A percentile compares a stretch with the other conserved stretches of the same genome.
Evolutionary conservation across 1,139 yeast genomes (phyloP).

Genomic region (Kodamaea derodonti): DNA sequence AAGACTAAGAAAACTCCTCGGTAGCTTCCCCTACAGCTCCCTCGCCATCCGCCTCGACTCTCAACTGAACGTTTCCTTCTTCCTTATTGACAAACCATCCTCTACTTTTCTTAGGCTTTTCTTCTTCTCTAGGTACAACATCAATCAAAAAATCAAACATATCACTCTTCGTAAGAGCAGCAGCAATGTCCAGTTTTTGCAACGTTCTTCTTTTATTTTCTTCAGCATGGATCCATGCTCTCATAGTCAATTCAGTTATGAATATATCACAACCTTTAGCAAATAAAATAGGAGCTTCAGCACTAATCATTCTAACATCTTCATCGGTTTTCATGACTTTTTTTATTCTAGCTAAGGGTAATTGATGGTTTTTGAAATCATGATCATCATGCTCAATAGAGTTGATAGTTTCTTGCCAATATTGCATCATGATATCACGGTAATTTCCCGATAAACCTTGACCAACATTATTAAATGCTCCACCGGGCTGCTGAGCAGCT

Average conservation of each 20-base stretch:
- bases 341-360: slow-evolving; percentile 91
- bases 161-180: slow-evolving; percentile 89
- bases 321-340: slow-evolving; percentile 98
- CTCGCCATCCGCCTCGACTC: too few relatives aligned
- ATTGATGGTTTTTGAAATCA: slow-evolving; percentile 89
- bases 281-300: slow-evolving; percentile 95
- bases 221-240: slow-evolving; percentile 99
- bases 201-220: slow-evolving; percentile 90
- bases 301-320: slow-evolving; percentile 94
- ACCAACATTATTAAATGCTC: slow-evolving; percentile 88
- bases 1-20: too few relatives aligned
- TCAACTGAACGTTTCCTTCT: background rate
- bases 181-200: slow-evolving; percentile 92
- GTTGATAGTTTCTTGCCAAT: slow-evolving; percentile 95
- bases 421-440: slow-evolving; percentile 86
- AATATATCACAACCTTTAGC: slow-evolving; percentile 98
- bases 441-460: slow-evolving; percentile 85
- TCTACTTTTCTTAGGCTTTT: slow-evolving; percentile 43
- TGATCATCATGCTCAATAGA: slow-evolving; percentile 85
- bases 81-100: slow-evolving; percentile 1
- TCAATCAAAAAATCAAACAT: slow-evolving; percentile 97
- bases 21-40: too few relatives aligned
- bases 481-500: slow-evolving; percentile 41
- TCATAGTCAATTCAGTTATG: slow-evolving; percentile 93
- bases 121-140: slow-evolving; percentile 85